Percentiles rank a stretch among this genome's conserved stretches.
Evolutionary conservation across 2,329 filamentous ascomycete species (phyloP).

Genomic region (Curvularia eragrostidis): DNA sequence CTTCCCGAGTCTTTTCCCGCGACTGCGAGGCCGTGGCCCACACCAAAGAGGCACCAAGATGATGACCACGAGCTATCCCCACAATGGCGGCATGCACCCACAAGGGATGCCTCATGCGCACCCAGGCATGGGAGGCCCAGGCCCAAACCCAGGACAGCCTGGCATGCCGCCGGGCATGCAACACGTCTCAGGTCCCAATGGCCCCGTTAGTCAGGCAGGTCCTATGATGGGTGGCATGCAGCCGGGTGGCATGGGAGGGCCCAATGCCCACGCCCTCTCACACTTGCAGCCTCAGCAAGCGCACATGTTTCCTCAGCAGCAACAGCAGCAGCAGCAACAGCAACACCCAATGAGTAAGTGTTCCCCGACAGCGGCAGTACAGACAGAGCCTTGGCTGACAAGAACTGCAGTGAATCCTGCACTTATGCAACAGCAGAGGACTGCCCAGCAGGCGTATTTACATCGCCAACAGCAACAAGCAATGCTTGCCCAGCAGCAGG

Average conservation of each 20-base stretch:
- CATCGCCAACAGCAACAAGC: slow-evolving; percentile 61
- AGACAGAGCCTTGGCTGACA: slow-evolving; percentile 16
- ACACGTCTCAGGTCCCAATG: slow-evolving; percentile 73
- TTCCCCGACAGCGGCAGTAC: background rate
- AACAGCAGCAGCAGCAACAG: slow-evolving; percentile 53
- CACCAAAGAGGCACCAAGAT: slow-evolving; percentile 56
- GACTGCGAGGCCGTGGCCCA: slow-evolving; percentile 24
- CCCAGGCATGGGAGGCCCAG: slow-evolving; percentile 67
- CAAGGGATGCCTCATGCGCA: slow-evolving; percentile 71
- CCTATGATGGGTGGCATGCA: slow-evolving; percentile 78
- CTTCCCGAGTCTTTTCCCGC: slow-evolving; percentile 9
- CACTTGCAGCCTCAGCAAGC: slow-evolving; percentile 71
- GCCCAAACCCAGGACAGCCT: slow-evolving; percentile 73
- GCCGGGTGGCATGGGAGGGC: slow-evolving; percentile 62
- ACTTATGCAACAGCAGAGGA: slow-evolving; percentile 51
- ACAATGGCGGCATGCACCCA: slow-evolving; percentile 75
- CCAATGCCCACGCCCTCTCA: slow-evolving; percentile 72
- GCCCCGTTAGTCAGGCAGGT: slow-evolving; percentile 71
- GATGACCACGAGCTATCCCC: slow-evolving; percentile 73
- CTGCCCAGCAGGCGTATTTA: slow-evolving; percentile 57
- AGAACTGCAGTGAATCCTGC: slow-evolving; percentile 46
- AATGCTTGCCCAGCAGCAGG: slow-evolving; percentile 60
- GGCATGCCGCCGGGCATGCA: slow-evolving; percentile 71
- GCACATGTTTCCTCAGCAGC: slow-evolving; percentile 61
- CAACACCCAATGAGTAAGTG: slow-evolving; percentile 50